Conservation (phyloP, 2,329 filamentous ascomycete genomes). For the Parastagonospora nodorum region DNA sequence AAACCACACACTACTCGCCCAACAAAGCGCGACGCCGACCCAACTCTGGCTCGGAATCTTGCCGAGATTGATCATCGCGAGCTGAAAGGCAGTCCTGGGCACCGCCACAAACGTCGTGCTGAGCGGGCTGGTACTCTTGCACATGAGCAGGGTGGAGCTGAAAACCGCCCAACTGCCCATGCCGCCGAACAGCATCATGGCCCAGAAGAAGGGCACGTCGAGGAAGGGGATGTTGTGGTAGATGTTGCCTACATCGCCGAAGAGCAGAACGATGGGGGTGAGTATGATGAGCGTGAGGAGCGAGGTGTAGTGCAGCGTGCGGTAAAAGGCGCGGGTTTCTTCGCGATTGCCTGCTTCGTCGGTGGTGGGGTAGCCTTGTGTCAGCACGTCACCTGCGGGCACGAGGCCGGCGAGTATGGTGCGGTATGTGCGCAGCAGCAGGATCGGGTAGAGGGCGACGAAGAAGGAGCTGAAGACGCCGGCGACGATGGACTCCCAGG, state of each 20-base stretch:
- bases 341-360: slow-evolving; percentile 47
- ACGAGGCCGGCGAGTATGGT: slow-evolving; percentile 51
- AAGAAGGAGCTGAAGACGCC: slow-evolving; percentile 59
- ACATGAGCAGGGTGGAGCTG: slow-evolving; percentile 53
- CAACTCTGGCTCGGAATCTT: slow-evolving; percentile 58
- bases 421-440: slow-evolving; percentile 57
- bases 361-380: slow-evolving; percentile 39
- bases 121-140: slow-evolving; percentile 57
- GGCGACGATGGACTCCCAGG: slow-evolving; percentile 57
- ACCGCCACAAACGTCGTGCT: slow-evolving; percentile 57
- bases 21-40: slow-evolving; percentile 58
- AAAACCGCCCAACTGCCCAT: slow-evolving; percentile 57
- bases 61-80: slow-evolving; percentile 54
- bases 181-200: slow-evolving; percentile 57
- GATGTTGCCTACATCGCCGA: slow-evolving; percentile 56
- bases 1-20: slow-evolving; percentile 58
- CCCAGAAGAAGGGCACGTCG: slow-evolving; percentile 61
- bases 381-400: slow-evolving; percentile 52
- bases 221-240: slow-evolving; percentile 60
- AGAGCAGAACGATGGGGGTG: slow-evolving; percentile 56
- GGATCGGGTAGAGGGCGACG: slow-evolving; percentile 57
- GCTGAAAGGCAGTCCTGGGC: slow-evolving; percentile 55
- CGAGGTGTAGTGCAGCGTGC: slow-evolving; percentile 58
- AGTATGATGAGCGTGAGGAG: slow-evolving; percentile 56
- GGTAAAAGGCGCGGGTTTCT: slow-evolving; percentile 58